These are phyloP conservation scores for Boletales sp. DNA, from an alignment of 768 basidiomycete species.

Conservation along the genomic window DNA sequence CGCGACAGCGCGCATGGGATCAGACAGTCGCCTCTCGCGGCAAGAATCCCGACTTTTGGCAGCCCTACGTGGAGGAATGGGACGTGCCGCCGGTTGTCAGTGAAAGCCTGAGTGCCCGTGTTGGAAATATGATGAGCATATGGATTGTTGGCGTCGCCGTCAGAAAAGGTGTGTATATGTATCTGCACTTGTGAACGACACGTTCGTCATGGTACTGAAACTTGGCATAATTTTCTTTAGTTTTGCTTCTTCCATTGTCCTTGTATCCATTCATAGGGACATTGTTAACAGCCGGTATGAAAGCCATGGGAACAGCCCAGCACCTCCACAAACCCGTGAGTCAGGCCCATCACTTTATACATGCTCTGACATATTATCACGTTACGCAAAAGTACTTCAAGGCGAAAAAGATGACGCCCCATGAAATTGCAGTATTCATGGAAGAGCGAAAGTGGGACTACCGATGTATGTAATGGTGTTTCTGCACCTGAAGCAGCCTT, in stretches of 20 bases:
- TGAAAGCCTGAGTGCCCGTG: conserved; percentile 22
- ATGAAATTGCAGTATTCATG: conserved; percentile 70
- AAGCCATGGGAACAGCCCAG: conserved; percentile 62
- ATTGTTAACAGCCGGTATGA: conserved; percentile 57
- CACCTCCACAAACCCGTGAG: conserved; percentile 66
- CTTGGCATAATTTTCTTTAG: conserved; percentile 26
- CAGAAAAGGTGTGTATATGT: conserved; percentile 22
- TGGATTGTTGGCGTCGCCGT: conserved; percentile 16
- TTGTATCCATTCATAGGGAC: conserved; percentile 71
- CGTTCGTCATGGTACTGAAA: neutral
- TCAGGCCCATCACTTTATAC: neutral
- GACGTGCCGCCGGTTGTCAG: conserved; percentile 49
- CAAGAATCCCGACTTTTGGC: conserved; percentile 83
- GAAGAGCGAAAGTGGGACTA: conserved; percentile 93
- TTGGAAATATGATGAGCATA: conserved; percentile 7
- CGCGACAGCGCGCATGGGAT: conserved; percentile 72
- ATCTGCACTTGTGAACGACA: neutral
- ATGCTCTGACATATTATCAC: neutral
- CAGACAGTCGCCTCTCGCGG: conserved; percentile 82
- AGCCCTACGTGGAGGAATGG: conserved; percentile 81
- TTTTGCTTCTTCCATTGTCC: conserved; percentile 56
- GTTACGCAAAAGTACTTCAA: conserved; percentile 63
- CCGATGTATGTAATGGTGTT: conserved; percentile 43
- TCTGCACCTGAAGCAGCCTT: neutral
- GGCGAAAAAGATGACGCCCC: conserved; percentile 73